A percentile compares a stretch with the other conserved stretches of the same genome.
These are phyloP conservation scores for Astraeus odoratus DNA, from an alignment of 768 basidiomycete genomes.

Conservation along the genomic window DNA sequence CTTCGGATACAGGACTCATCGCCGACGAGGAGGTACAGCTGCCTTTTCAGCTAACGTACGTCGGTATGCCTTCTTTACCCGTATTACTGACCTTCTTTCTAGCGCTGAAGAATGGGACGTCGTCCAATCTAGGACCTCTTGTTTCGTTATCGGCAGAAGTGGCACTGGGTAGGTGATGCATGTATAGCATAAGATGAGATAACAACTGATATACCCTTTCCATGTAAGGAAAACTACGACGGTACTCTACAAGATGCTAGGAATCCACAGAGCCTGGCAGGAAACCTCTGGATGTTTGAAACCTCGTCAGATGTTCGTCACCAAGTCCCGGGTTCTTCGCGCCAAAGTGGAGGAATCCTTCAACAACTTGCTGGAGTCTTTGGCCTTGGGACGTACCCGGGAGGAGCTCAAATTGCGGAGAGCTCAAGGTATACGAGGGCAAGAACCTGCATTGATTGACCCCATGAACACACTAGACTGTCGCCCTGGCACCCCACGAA, in stretches of 20 bases:
- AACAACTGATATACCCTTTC: background rate
- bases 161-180: constrained; percentile 50
- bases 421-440: constrained; percentile 7
- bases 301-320: constrained; percentile 67
- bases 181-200: background rate
- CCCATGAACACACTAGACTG: constrained; percentile 29
- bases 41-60: constrained; percentile 13
- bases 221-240: constrained; percentile 55
- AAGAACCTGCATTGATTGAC: constrained; percentile 21
- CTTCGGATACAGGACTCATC: constrained; percentile 2
- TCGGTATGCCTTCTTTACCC: background rate
- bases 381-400: constrained; percentile 29
- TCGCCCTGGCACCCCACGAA: constrained; percentile 25
- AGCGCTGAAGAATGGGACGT: constrained; percentile 43
- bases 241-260: constrained; percentile 64
- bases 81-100: background rate
- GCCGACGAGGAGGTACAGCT: constrained; percentile 12
- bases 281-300: constrained; percentile 31
- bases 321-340: constrained; percentile 59
- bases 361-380: constrained; percentile 39
- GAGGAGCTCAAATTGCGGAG: constrained; percentile 32
- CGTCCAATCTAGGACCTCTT: constrained; percentile 47
- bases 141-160: constrained; percentile 56
- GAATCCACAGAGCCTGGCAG: constrained; percentile 46
- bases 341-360: constrained; percentile 64